Conservation (phyloP, 768 basidiomycete species). For the Myochromella boudieri region DNA sequence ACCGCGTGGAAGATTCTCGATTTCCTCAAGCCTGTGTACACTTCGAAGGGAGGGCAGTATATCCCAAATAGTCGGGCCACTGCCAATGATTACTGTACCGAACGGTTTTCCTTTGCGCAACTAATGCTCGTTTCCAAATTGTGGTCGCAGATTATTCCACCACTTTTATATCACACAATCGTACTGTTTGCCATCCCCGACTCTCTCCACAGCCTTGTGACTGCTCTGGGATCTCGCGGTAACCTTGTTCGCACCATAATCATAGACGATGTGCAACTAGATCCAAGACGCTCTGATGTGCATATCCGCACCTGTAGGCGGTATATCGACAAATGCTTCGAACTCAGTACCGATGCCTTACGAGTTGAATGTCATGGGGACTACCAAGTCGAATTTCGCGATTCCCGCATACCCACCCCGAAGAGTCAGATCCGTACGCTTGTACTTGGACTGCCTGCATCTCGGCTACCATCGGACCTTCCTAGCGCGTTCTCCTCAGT, state of each 20-base stretch:
- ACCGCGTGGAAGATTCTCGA: conserved; percentile 8
- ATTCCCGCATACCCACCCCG: not conserved
- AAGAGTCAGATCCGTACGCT: not conserved
- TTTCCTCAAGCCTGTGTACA: conserved; percentile 1
- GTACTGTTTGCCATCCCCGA: not conserved
- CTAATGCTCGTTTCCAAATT: conserved; percentile 6
- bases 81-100: not conserved
- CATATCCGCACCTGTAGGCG: not conserved
- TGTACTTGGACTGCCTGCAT: not conserved
- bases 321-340: conserved; percentile 4
- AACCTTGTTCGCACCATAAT: conserved; percentile 1
- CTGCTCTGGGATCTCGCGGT: not conserved
- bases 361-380: conserved; percentile 7
- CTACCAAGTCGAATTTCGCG: not conserved
- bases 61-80: not conserved
- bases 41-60: too few species aligned
- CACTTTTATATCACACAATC: conserved; percentile 2
- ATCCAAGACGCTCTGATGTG: not conserved
- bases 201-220: not conserved
- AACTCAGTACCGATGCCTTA: not conserved
- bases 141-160: conserved; percentile 2
- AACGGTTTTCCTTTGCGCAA: not conserved
- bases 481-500: not conserved
- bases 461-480: not conserved
- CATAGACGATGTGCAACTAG: conserved; percentile 1